Evolutionary conservation across 2,329 filamentous ascomycete genomes (phyloP).

Genomic region (Pezicula neosporulosa): DNA sequence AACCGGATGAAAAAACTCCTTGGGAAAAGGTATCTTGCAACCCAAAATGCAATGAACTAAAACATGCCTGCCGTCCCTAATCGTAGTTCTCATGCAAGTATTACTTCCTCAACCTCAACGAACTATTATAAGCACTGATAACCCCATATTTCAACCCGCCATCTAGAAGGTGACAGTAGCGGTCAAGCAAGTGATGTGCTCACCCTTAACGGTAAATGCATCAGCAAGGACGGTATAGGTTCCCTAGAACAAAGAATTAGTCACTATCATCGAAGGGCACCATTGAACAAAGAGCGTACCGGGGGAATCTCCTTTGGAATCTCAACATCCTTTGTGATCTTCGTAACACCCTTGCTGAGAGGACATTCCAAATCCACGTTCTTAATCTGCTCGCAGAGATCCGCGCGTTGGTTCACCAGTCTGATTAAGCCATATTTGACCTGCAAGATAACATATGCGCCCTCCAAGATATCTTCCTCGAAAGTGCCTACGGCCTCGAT

Average conservation of each 20-base stretch:
- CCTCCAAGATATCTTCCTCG: constrained; percentile 66
- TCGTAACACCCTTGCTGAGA: constrained; percentile 72
- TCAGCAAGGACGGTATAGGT: constrained; percentile 88
- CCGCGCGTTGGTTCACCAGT: constrained; percentile 74
- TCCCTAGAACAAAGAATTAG: constrained; percentile 52
- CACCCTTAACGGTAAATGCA: constrained; percentile 69
- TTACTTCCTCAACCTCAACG: no score
- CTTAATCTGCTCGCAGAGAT: constrained; percentile 84
- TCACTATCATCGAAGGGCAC: not conserved
- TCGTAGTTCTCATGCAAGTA: no score
- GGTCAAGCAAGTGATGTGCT: constrained; percentile 82
- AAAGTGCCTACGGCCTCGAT: constrained; percentile 81
- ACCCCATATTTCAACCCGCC: not conserved
- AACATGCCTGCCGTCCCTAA: no score
- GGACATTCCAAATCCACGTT: constrained; percentile 91
- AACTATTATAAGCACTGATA: no score
- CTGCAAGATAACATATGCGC: constrained; percentile 75
- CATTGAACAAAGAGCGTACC: constrained; percentile 49
- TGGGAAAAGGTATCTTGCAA: no score
- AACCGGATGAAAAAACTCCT: no score
- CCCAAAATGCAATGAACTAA: no score
- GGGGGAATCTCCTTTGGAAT: constrained; percentile 85
- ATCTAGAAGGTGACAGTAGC: constrained; percentile 63
- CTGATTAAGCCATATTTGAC: constrained; percentile 96
- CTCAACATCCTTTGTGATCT: constrained; percentile 76